These are phyloP conservation scores for Musa troglodytarum DNA, from an alignment of 176 grass and related monocot genomes.

Conservation along the genomic window DNA sequence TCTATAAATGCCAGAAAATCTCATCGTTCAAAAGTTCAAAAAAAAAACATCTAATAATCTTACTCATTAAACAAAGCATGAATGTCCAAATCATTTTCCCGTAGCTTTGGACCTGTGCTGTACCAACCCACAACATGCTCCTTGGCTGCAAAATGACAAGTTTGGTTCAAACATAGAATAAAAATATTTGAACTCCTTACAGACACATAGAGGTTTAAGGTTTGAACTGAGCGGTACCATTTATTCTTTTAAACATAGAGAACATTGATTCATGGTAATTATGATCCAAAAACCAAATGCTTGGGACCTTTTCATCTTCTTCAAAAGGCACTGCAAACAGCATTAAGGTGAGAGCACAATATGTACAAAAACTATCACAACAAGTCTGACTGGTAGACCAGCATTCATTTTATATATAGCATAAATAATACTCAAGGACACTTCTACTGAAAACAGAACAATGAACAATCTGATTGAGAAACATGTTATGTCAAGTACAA, in stretches of 20 bases:
- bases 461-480: not conserved
- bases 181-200: not conserved
- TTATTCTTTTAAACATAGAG: constrained; percentile 98
- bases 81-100: constrained; percentile 85
- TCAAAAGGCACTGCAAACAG: constrained; percentile 77
- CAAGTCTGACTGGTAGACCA: too few species aligned
- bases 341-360: not conserved
- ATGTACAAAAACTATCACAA: not conserved
- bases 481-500: not conserved
- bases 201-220: not conserved
- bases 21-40: not conserved
- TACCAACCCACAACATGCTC: constrained; percentile 99
- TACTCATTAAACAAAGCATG: constrained; percentile 89
- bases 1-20: not conserved
- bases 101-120: constrained; percentile 94
- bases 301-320: constrained; percentile 89
- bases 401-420: too few species aligned
- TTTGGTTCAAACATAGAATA: constrained; percentile 1
- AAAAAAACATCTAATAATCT: constrained; percentile 17
- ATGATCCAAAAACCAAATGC: constrained; percentile 97
- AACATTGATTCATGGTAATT: constrained; percentile 98
- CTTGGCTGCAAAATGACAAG: constrained; percentile 44
- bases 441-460: not conserved
- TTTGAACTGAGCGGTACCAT: constrained; percentile 39
- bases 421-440: not conserved